Conservation (phyloP, 2,329 filamentous ascomycete species). For the Epichloe uncinata region DNA sequence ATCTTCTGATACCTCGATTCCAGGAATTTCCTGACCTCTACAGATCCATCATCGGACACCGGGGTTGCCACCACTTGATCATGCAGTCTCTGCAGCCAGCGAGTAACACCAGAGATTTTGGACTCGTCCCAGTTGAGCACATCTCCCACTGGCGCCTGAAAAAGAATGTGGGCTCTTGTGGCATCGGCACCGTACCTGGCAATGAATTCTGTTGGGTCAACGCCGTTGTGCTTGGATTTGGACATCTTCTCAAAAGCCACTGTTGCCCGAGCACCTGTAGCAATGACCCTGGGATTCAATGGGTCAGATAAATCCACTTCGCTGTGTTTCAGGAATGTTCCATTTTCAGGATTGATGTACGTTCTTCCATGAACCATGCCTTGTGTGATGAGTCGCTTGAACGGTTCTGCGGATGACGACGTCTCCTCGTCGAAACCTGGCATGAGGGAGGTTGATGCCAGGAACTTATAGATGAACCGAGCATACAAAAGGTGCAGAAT, state of each 20-base stretch:
- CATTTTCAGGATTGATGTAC: slow-evolving; percentile 58
- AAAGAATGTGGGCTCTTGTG: slow-evolving; percentile 75
- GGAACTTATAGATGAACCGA: slow-evolving; percentile 80
- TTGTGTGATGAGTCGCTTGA: slow-evolving; percentile 70
- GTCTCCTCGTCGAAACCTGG: slow-evolving; percentile 23
- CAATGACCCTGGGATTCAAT: slow-evolving; percentile 44
- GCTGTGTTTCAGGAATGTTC: slow-evolving; percentile 61
- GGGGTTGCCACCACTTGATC: slow-evolving; percentile 32
- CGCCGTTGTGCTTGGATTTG: slow-evolving; percentile 87
- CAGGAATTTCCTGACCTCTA: slow-evolving; percentile 24
- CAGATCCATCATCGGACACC: slow-evolving; percentile 7
- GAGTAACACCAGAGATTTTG: slow-evolving; percentile 68
- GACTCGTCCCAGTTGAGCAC: slow-evolving; percentile 78
- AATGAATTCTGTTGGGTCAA: slow-evolving; percentile 65
- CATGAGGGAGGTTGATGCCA: slow-evolving; percentile 43
- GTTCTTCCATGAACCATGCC: slow-evolving; percentile 91
- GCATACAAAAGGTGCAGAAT: slow-evolving; percentile 83
- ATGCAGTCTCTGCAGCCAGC: slow-evolving; percentile 62
- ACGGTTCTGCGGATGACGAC: slow-evolving; percentile 50
- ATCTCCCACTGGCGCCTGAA: slow-evolving; percentile 74
- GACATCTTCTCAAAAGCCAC: slow-evolving; percentile 85
- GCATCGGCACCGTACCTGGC: slow-evolving; percentile 68
- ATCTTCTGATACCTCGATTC: slow-evolving; percentile 17
- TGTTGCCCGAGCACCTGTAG: slow-evolving; percentile 43
- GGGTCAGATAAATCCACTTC: slow-evolving; percentile 55